Evolutionary conservation across 176 grass and related monocot genomes (phyloP), one percentile per base, ranked within the genome.

Genomic region (Zoysia pacifica): DNA sequence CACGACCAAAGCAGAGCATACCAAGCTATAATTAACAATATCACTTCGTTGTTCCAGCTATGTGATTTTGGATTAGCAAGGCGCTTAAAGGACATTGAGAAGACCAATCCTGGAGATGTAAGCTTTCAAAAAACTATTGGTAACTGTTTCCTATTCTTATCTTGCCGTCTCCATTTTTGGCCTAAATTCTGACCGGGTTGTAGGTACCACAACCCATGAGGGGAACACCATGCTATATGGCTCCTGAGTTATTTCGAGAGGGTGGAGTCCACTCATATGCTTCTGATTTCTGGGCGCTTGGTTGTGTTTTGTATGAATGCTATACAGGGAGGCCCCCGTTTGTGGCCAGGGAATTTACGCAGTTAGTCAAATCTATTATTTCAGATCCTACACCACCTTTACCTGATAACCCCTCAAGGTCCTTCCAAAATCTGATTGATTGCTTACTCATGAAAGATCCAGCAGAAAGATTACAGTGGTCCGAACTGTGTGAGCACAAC

Each of bases 281-380:
- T 79, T 99, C 96, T 79, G 90, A 99, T 91, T 99, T 99, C 59
- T 99, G 92, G 96, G 96, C 96, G 20, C 90, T 99, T 60, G 96
- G 92, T 72, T 99, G 96, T 74, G 88, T 99, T 53, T 85, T 99
- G 61, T 99, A 95, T 1, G 92, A 99, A 95, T 95, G 96, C 68
- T 95, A 93, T 84, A 82, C 88, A 16, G 96, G 96, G 79, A 89
- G 85, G 49, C 96, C 92, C 42, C 86, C 90, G 79, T 99, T 99
- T 28, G 70, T 82, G 69, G 88, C 67, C 28, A 90, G 76, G 64
- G 88, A 99, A 85, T 92, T 99, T 78, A 99, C 96, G 14, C 87
- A 93, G 67, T 82, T 99, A 41, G 96, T 99, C 40, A 99, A 93
- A 84, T 99, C 92, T 62, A 95, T 95, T 68, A 87, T 95, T 84